These are phyloP conservation scores for Botrytis medusae DNA, from an alignment of 2,329 filamentous ascomycete genomes.

Conservation along the genomic window DNA sequence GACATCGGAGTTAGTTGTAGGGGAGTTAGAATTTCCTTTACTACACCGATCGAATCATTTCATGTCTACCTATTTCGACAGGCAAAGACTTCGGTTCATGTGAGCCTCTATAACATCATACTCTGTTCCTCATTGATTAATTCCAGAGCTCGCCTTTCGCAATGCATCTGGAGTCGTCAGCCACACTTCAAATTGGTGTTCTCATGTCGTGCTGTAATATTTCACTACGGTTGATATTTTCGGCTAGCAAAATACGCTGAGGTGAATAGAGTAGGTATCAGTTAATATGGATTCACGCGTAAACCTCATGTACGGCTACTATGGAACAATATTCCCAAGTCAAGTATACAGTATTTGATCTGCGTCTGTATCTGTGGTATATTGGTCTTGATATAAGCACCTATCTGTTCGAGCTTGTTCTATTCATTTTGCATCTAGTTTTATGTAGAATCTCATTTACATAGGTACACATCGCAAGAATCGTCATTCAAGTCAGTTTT, in stretches of 20 bases:
- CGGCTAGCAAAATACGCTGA: not conserved
- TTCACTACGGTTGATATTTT: not conserved
- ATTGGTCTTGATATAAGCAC: not conserved
- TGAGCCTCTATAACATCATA: not conserved
- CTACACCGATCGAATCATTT: not conserved
- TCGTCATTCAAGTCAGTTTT: not conserved
- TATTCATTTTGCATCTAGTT: not conserved
- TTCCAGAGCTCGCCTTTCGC: not conserved
- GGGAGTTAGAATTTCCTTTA: too few relatives aligned
- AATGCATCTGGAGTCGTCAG: not conserved
- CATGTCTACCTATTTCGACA: not conserved
- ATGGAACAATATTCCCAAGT: too few relatives aligned
- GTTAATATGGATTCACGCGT: not conserved
- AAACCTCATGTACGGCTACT: not conserved
- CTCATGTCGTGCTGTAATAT: not conserved
- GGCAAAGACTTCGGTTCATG: not conserved
- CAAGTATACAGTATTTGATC: not conserved
- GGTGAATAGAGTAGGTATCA: not conserved
- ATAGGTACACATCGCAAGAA: not conserved
- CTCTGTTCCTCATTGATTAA: not conserved
- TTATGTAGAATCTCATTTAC: not conserved
- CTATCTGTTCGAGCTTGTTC: not conserved
- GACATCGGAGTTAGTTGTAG: not conserved
- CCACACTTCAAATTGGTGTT: not conserved
- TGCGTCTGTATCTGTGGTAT: rapidly evolving